phyloP scores from a whole-genome alignment of 2,329 filamentous ascomycete species.

The Ophiocordyceps camponoti-rufipedis region DNA sequence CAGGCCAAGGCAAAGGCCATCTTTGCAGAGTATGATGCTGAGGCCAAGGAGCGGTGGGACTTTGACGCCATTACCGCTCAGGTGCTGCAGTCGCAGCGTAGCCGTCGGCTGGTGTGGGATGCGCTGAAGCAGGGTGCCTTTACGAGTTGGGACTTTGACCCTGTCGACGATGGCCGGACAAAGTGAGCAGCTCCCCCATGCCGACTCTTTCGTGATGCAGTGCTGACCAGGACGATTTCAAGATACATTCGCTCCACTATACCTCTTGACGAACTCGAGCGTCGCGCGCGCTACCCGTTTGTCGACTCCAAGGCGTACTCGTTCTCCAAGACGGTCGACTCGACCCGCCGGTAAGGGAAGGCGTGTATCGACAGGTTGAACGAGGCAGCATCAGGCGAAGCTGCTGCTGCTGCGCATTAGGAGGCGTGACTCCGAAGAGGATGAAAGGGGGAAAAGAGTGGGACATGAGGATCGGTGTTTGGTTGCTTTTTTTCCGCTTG shows the following conservation, averaged over 20 bases:
- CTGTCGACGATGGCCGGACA: constrained; percentile 46
- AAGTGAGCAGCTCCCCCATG: constrained; percentile 22
- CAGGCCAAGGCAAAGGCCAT: constrained; percentile 28
- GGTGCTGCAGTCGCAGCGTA: constrained; percentile 61
- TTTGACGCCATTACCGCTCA: constrained; percentile 58
- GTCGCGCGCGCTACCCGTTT: constrained; percentile 52
- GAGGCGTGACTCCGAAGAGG: too few species aligned
- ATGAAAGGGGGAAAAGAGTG: too few species aligned
- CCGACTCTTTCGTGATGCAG: background rate
- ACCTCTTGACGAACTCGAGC: constrained; percentile 63
- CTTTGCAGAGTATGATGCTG: constrained; percentile 50
- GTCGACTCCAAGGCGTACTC: constrained; percentile 37
- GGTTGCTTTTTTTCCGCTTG: too few species aligned
- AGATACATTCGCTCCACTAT: constrained; percentile 78
- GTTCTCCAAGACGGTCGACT: constrained; percentile 20
- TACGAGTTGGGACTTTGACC: constrained; percentile 75
- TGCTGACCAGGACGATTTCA: background rate
- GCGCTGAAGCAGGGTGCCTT: constrained; percentile 61
- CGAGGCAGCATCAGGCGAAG: too few species aligned
- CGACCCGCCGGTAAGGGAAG: constrained; percentile 10
- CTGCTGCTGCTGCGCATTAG: too few species aligned
- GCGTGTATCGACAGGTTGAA: too few species aligned
- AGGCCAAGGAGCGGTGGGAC: constrained; percentile 64
- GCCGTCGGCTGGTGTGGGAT: constrained; percentile 60
- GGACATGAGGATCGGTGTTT: too few species aligned